Evolutionary conservation across 208 protist species (phyloP), one percentile per base, ranked within the genome.

Genomic region (Leishmania lainsoni): DNA sequence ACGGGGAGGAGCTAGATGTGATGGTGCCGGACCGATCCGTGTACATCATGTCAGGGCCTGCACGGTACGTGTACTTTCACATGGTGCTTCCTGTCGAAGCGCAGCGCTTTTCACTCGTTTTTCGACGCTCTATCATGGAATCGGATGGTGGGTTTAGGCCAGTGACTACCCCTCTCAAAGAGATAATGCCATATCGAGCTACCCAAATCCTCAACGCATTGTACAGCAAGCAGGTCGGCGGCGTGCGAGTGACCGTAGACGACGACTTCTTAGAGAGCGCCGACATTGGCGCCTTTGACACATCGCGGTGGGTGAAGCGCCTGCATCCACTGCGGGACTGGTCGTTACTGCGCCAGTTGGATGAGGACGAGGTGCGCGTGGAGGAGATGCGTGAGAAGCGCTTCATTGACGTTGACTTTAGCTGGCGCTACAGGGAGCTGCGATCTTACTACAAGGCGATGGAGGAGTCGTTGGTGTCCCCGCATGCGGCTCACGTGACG

Each of bases 21-120:
- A 88, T 97, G 83, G 83, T 97, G 32, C 94, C 94, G 20, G 92
- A 97, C 80, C 82, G 92, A 17, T 91, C 91, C 75, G 74, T 97
- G 20, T 97, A 97, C 86, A 91, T 97, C 80, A 90, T 97, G 87
- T 95, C 91, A 2, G 94, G 94, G 3, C 94, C 94, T 26, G 89
- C 94, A 39, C 87, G 94, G 12, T 97, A 96, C 80, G 91, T 97
- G 8, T 97, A 97, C 78, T 96, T 97, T 79, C 94, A 97, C 87
- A 97, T 97, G 94, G 90, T 97, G 52, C 86, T 96, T 22, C 94
- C 94, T 22, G 90, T 96, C 5, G 92, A 97, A 79, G 85, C 87
- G 35, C 94, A 95, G 87, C 92, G 94, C 26, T 94, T 96, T 76
- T 95, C 91, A 52, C 90, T 97, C 45, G 94, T 97, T 51, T 93